phyloP scores from a whole-genome alignment of 2,329 filamentous ascomycete species.

The Ophiosphaerella narmari region DNA sequence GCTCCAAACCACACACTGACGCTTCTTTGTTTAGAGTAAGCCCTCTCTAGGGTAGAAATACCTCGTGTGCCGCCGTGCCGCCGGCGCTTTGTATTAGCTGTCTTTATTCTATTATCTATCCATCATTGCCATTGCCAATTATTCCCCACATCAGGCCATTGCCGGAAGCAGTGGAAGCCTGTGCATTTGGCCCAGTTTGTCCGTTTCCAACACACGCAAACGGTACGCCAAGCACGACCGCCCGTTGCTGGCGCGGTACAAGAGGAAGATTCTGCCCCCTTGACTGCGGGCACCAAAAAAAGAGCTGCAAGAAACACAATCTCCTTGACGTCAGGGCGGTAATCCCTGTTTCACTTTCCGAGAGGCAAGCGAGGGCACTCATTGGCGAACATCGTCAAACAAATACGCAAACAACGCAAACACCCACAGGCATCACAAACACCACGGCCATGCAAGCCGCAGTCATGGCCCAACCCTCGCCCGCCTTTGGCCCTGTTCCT shows the following conservation, averaged over 20 bases:
- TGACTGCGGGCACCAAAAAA: too few species aligned
- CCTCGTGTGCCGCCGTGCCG: too few species aligned
- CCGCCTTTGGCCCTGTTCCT: constrained; percentile 33
- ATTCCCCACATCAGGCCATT: constrained; percentile 26
- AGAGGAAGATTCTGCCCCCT: too few species aligned
- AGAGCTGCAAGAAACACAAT: too few species aligned
- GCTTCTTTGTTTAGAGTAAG: constrained; percentile 30
- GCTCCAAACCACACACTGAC: constrained; percentile 13
- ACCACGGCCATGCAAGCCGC: constrained; percentile 33
- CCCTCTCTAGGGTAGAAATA: constrained; percentile 20
- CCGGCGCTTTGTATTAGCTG: too few species aligned
- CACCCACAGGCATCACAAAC: constrained; percentile 10
- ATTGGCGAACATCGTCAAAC: too few species aligned
- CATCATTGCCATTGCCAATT: constrained; percentile 11
- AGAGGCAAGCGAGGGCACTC: background rate
- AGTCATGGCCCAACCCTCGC: constrained; percentile 32
- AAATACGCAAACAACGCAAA: too few species aligned
- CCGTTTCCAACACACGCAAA: constrained; percentile 20
- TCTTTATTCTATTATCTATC: too few species aligned
- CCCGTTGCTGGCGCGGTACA: constrained; percentile 4
- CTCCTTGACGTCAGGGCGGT: constrained; percentile 31
- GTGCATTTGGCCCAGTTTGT: constrained; percentile 21
- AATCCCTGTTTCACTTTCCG: constrained; percentile 32
- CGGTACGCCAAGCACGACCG: constrained; percentile 28
- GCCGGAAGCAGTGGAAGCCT: constrained; percentile 32